These are phyloP conservation scores for Starmera stellimalicola DNA, from an alignment of 1,139 yeast species.

Conservation along the genomic window DNA sequence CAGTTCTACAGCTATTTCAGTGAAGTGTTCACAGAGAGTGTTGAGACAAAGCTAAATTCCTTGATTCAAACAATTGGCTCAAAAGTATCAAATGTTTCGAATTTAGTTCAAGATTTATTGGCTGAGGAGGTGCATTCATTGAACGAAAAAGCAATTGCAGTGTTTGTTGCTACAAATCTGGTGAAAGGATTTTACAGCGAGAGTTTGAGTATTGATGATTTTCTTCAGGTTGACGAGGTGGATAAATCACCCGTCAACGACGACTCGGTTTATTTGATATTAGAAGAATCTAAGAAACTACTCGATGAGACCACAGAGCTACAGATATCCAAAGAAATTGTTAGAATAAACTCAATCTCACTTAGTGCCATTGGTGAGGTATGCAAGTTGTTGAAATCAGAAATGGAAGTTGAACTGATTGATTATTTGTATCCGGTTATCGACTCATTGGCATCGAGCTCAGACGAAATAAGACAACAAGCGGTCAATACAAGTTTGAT, in stretches of 20 bases:
- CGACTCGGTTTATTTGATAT: conserved; percentile 14
- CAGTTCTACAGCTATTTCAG: conserved; percentile 6
- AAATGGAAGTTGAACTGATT: conserved; percentile 38
- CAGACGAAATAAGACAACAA: conserved; percentile 30
- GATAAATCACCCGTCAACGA: background rate
- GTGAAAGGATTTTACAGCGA: conserved; percentile 20
- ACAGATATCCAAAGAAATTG: conserved; percentile 5
- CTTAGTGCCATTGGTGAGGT: conserved; percentile 33
- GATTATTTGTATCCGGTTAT: conserved; percentile 49
- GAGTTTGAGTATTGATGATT: conserved; percentile 20
- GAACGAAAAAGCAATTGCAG: conserved; percentile 14
- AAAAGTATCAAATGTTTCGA: conserved; percentile 5
- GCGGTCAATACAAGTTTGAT: conserved; percentile 36
- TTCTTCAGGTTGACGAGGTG: conserved; percentile 4
- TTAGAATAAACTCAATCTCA: conserved; percentile 20
- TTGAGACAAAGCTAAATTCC: conserved; percentile 13
- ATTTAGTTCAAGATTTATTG: conserved; percentile 11
- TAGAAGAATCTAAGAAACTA: conserved; percentile 21
- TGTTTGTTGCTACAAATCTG: conserved; percentile 24
- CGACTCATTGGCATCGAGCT: conserved; percentile 41
- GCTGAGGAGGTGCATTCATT: conserved; percentile 7
- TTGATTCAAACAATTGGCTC: conserved; percentile 17
- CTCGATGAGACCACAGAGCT: conserved; percentile 16
- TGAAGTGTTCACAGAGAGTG: conserved; percentile 10
- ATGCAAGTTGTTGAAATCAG: conserved; percentile 26